Conservation (phyloP, 2,329 filamentous ascomycete species). For the Fusarium sarcochroum region DNA sequence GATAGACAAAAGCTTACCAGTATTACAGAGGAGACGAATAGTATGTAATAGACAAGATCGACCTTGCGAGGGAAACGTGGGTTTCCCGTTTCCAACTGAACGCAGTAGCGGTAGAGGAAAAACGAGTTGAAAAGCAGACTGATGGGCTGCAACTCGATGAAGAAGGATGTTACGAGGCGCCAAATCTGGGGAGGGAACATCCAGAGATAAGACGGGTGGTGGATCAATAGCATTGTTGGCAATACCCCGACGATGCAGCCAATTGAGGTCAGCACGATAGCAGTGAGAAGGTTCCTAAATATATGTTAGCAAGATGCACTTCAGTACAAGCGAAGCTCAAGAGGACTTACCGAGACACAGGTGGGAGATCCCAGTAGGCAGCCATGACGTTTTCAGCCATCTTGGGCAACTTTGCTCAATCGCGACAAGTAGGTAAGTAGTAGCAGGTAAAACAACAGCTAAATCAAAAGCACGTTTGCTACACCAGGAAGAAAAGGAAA, state of each 20-base stretch:
- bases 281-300: slow-evolving; percentile 75
- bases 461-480: slow-evolving; percentile 20
- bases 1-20: slow-evolving; percentile 74
- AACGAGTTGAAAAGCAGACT: slow-evolving; percentile 80
- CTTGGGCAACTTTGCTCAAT: slow-evolving; percentile 52
- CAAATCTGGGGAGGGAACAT: slow-evolving; percentile 62
- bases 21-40: slow-evolving; percentile 79
- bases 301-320: slow-evolving; percentile 38
- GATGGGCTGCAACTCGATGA: slow-evolving; percentile 57
- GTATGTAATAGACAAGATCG: slow-evolving; percentile 84
- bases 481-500: slow-evolving; percentile 12
- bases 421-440: slow-evolving; percentile 16
- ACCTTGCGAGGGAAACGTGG: slow-evolving; percentile 81
- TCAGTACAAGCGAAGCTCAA: neutral
- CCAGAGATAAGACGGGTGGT: slow-evolving; percentile 66
- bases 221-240: slow-evolving; percentile 65
- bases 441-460: slow-evolving; percentile 37
- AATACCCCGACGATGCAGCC: slow-evolving; percentile 70
- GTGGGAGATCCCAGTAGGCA: slow-evolving; percentile 58
- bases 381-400: slow-evolving; percentile 53
- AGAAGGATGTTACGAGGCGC: slow-evolving; percentile 59
- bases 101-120: slow-evolving; percentile 82
- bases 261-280: slow-evolving; percentile 72
- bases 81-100: slow-evolving; percentile 79
- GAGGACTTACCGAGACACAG: slow-evolving; percentile 58